phyloP scores from a whole-genome alignment of 768 basidiomycete genomes.

The Suillus subaureus region DNA sequence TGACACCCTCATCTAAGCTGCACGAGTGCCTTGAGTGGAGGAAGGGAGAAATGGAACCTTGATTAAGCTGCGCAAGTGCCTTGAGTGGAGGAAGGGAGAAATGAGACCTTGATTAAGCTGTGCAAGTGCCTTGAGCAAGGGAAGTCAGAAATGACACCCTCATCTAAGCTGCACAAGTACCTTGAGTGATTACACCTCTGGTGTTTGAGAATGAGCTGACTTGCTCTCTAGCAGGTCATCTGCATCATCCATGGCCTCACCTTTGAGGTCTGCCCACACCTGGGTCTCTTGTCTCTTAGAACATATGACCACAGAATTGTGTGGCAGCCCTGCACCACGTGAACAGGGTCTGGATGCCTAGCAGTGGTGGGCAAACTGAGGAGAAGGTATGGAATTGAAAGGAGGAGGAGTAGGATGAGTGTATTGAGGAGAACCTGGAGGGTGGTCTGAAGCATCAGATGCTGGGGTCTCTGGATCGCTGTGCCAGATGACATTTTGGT shows the following conservation, averaged over 20 bases:
- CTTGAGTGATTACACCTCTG: neutral
- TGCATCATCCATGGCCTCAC: neutral
- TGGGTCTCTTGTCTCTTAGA: neutral
- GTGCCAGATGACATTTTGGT: too few relatives aligned
- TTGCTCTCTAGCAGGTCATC: neutral
- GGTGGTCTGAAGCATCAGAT: neutral
- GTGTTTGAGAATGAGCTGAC: neutral
- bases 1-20: neutral
- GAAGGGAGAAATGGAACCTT: too few relatives aligned
- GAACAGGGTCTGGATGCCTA: neutral
- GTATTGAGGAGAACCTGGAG: neutral
- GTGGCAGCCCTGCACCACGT: neutral
- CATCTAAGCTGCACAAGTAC: neutral
- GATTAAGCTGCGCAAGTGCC: too few relatives aligned
- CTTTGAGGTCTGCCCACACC: neutral
- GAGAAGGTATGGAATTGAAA: neutral
- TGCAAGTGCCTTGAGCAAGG: too few relatives aligned
- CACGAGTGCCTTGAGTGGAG: neutral
- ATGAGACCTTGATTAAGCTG: too few relatives aligned
- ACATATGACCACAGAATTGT: neutral
- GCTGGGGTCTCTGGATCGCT: neutral
- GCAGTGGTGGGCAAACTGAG: neutral
- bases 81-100: too few relatives aligned
- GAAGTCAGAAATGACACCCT: too few relatives aligned
- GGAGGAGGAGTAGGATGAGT: neutral